These are phyloP conservation scores for Blumeria hordei DNA, from an alignment of 2,329 filamentous ascomycete species.

Conservation along the genomic window DNA sequence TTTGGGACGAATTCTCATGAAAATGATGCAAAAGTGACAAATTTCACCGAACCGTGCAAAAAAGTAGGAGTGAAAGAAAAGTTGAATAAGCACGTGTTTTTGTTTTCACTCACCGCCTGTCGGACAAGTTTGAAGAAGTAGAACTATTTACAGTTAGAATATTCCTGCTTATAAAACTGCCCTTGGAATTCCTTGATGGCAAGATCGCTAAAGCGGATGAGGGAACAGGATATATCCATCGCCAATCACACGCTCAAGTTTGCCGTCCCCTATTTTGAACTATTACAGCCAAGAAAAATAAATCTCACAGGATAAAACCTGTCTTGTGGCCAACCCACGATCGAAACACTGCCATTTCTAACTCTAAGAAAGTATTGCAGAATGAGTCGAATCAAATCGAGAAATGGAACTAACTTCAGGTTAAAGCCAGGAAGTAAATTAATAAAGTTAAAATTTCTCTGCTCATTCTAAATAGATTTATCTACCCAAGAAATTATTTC, in stretches of 20 bases:
- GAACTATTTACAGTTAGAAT: not conserved
- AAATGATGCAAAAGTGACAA: not conserved
- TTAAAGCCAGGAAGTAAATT: too few species aligned
- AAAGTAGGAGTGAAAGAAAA: conserved; percentile 4
- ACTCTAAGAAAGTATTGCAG: too few species aligned
- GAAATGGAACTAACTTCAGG: too few species aligned
- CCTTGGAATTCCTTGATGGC: not conserved
- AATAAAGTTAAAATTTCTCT: too few species aligned
- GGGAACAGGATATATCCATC: not conserved
- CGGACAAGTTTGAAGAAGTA: conserved; percentile 2
- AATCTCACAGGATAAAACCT: not conserved
- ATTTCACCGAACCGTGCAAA: not conserved
- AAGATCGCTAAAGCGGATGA: not conserved
- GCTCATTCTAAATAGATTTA: too few species aligned
- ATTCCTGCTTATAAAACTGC: not conserved
- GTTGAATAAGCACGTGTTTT: conserved; percentile 10
- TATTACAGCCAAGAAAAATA: not conserved
- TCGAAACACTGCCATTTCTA: too few species aligned
- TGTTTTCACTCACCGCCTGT: conserved; percentile 12
- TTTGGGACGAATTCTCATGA: not conserved
- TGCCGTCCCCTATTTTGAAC: not conserved
- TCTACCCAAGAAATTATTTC: too few species aligned
- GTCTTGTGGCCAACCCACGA: too few species aligned
- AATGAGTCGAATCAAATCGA: too few species aligned
- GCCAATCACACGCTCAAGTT: not conserved